Conservation (phyloP, 2,329 filamentous ascomycete species). For the Pseudocercospora musae region DNA sequence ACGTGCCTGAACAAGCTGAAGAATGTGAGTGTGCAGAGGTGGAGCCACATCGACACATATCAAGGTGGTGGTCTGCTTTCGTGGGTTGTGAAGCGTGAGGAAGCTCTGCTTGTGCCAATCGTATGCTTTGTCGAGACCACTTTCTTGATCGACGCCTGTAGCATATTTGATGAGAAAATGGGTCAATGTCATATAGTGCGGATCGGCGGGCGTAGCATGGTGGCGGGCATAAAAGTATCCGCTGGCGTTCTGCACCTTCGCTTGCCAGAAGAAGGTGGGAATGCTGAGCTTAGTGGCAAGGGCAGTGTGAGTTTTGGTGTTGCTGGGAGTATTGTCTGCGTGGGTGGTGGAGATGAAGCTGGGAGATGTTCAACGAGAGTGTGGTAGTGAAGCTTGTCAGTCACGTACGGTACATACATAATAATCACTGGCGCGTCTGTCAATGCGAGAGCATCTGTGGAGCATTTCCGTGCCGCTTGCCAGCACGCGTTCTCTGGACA, state of each 20-base stretch:
- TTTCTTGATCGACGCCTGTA: neutral
- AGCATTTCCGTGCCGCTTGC: neutral
- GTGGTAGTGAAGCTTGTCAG: neutral
- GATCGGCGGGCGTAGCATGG: neutral
- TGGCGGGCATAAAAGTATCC: slow-evolving; percentile 11
- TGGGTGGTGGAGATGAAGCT: neutral
- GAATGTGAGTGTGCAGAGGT: neutral
- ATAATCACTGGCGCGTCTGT: neutral
- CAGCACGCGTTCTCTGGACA: neutral
- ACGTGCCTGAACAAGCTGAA: neutral
- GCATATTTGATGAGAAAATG: slow-evolving; percentile 19
- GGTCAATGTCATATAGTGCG: slow-evolving; percentile 7
- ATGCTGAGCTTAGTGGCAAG: neutral
- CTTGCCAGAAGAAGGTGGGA: slow-evolving; percentile 10
- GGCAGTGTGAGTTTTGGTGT: neutral
- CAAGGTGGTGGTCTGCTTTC: neutral
- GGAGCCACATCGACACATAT: slow-evolving; percentile 12
- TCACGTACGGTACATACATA: too few species aligned
- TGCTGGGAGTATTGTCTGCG: neutral
- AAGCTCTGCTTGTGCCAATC: slow-evolving; percentile 18
- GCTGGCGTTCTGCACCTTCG: slow-evolving; percentile 11
- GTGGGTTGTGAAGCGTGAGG: slow-evolving; percentile 2
- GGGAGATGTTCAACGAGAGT: neutral
- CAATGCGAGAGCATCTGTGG: neutral
- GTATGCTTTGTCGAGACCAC: neutral